Base-by-base conservation (phyloP, 1,284 basidiomycete species). In the Agroathelia rolfsii region DNA sequence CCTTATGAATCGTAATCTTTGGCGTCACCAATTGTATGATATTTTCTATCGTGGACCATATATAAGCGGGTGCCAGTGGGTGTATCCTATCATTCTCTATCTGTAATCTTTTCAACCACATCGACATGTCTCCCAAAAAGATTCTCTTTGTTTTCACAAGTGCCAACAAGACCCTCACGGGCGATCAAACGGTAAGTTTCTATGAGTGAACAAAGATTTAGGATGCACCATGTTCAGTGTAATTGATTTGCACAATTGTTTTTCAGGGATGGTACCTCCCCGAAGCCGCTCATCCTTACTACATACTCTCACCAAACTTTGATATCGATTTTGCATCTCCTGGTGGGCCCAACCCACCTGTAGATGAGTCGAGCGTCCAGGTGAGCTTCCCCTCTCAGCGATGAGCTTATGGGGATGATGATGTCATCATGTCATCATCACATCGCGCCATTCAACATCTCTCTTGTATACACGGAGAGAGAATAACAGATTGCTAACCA, bases 261-360 rank as follows among this genome's bases (percentile, higher is more conserved):
- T n/a, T n/a, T 13, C 34, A 76, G 67, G 79, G 80, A 29, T 80
- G 69, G 69, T 84, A 72, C 52, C 60, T 78, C 16, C 74, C 78
- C 22, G 79, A 85, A 52, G 80, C 79, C 8, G 84, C 84, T 2
- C 84, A 89, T 52, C 83, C 86, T 0, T 88, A 84, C 62, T 81
- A 81, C 48, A 54, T 70, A 36, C 64, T 89, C 31, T 54, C 63
- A 8, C 62, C 72, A 2, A 64, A 77, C 43, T 64, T 61, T 47
- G 50, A 57, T 14, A 72, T 89, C 47, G 78, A 79, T 39, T 78
- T 81, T 47, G 82, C 82, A 5, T 59, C 80, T 2, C 82, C 82
- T 12, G 59, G 55, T 5, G 84, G 84, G 1, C 69, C 81, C 14
- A 76, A 79, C 43, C 80, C 84, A 1, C 82, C 84, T 0, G 44